Conservation (phyloP, 2,329 filamentous ascomycete genomes). For the Clarireedia hainanense region DNA sequence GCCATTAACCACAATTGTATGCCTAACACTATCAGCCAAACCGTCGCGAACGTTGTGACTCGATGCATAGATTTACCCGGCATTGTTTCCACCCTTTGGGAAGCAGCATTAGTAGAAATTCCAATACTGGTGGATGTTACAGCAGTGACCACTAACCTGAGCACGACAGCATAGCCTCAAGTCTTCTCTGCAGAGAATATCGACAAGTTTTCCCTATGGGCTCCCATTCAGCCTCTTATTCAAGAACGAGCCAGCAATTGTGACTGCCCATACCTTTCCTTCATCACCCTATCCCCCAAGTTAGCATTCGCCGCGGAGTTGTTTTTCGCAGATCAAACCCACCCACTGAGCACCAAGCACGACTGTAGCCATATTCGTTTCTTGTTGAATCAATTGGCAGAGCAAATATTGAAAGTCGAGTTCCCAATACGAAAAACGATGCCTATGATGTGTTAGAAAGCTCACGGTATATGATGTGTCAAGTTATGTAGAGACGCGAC, state of each 20-base stretch:
- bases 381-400: neutral
- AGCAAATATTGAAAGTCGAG: neutral
- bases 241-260: neutral
- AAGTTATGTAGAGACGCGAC: slow-evolving; percentile 8
- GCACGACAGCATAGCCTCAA: slow-evolving; percentile 8
- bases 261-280: slow-evolving; percentile 5
- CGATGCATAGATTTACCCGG: slow-evolving; percentile 27
- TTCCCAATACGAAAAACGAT: neutral
- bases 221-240: neutral
- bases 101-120: slow-evolving; percentile 22
- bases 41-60: neutral
- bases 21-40: slow-evolving; percentile 4
- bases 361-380: slow-evolving; percentile 35
- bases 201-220: slow-evolving; percentile 50
- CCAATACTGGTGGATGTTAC: neutral
- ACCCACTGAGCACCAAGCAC: slow-evolving; percentile 51
- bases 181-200: slow-evolving; percentile 30
- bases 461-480: slow-evolving; percentile 2
- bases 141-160: neutral
- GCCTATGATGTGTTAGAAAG: slow-evolving; percentile 8
- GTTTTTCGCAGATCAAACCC: slow-evolving; percentile 30
- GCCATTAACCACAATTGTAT: slow-evolving; percentile 36
- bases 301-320: neutral
- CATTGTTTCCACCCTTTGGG: slow-evolving; percentile 46
- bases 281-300: slow-evolving; percentile 4